A percentile compares a stretch with the other conserved stretches of the same genome.
These are phyloP conservation scores for Clonostachys sp. DNA, from an alignment of 2,329 filamentous ascomycete species.

Conservation along the genomic window DNA sequence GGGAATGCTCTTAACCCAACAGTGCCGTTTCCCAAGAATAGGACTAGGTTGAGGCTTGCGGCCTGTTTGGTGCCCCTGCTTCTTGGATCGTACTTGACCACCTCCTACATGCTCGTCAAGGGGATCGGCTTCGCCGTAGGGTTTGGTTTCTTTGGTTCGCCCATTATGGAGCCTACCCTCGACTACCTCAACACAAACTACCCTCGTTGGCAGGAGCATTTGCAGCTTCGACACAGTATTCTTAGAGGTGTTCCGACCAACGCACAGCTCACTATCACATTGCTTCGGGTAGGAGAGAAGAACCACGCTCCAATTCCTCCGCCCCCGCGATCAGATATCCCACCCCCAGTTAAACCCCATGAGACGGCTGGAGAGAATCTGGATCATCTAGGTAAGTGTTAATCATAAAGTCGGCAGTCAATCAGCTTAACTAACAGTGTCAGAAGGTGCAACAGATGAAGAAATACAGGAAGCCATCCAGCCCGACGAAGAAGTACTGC, in stretches of 20 bases:
- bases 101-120: constrained; percentile 60
- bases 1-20: constrained; percentile 58
- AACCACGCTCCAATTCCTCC: constrained; percentile 76
- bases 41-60: constrained; percentile 50
- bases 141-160: constrained; percentile 76
- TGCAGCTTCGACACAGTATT: constrained; percentile 71
- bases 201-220: constrained; percentile 70
- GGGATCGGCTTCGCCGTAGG: constrained; percentile 62
- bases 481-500: constrained; percentile 32
- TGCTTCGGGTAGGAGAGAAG: constrained; percentile 76
- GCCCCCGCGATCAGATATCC: constrained; percentile 28
- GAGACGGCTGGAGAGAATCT: constrained; percentile 34
- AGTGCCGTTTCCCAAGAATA: constrained; percentile 51
- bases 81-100: constrained; percentile 45
- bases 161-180: constrained; percentile 59
- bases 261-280: constrained; percentile 75
- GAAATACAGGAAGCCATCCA: constrained; percentile 62
- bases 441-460: constrained; percentile 46
- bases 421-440: constrained; percentile 9
- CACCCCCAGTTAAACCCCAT: constrained; percentile 32
- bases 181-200: constrained; percentile 54
- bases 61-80: constrained; percentile 46
- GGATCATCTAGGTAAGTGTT: constrained; percentile 24
- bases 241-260: constrained; percentile 83
- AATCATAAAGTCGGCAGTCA: neutral